Evolutionary conservation across 1,284 basidiomycete genomes (phyloP), one percentile per base, ranked within the genome.

Genomic region (Rhodotorula mucilaginosa): DNA sequence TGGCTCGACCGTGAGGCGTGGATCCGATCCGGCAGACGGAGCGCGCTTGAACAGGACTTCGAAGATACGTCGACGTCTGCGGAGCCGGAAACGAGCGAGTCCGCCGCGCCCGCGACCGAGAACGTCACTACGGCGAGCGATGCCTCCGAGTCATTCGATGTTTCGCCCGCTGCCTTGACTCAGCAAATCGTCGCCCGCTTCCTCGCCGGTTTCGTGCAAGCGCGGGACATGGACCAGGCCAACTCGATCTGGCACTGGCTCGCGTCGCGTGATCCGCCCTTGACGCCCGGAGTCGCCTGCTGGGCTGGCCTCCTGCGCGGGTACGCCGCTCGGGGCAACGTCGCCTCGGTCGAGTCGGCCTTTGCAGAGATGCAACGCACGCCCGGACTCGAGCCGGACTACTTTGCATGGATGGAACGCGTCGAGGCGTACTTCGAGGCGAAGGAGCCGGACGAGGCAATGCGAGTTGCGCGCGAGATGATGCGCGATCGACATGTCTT

Each of bases 171-270:
- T 2, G 19, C 26, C 1, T 56, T 75, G 23, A 69, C 66, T 6
- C 74, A 73, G 46, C 60, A 70, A 6, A 44, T 70, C 64, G 65
- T 72, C 59, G 68, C 64, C 15, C 58, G 65, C n/a, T 72, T 75
- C 64, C 49, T 75, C 19, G 29, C 70, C n/a, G 71, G 69, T 3
- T 75, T 75, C 58, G 68, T 70, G 39, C 64, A 67, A 15, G 57
- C 68, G n/a, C 65, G 58, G 46, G 47, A 58, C 4, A 61, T 65
- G 57, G 61, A 64, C 44, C 61, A 68, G 34, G 74, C 74, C 49
- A 58, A 66, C 19, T 7, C 54, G 19, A 67, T 75, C 58, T 75
- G 74, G 74, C 21, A 48, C 10, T 75, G 74, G 74, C 70, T 75
- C 34, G 19, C 26, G 15, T 6, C 58, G 61, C 71, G 34, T 26